A percentile compares a stretch with the other conserved stretches of the same genome.
Conservation (phyloP, 805 yeast genomes). For the Allodekkera sacchari region DNA sequence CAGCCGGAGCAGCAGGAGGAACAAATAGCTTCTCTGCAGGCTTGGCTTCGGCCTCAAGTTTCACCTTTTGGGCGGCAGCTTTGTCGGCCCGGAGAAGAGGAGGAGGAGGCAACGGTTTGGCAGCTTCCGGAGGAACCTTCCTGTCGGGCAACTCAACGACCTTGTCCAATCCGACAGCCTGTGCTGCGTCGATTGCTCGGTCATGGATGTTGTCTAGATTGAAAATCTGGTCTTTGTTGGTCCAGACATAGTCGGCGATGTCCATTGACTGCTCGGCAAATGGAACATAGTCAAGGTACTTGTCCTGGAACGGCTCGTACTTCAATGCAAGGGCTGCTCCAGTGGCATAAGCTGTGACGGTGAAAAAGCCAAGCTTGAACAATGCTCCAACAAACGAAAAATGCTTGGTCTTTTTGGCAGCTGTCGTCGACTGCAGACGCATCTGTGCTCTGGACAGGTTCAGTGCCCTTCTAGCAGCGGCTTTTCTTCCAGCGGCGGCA, state of each 20-base stretch:
- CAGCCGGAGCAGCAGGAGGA: not conserved
- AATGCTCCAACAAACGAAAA: conserved; percentile 8
- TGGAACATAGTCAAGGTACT: conserved; percentile 58
- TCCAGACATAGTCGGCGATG: conserved; percentile 32
- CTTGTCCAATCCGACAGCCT: conserved; percentile 31
- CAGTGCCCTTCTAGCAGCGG: conserved; percentile 7
- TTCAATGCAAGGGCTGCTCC: conserved; percentile 52
- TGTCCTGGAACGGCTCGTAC: conserved; percentile 52
- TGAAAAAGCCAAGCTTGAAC: conserved; percentile 17
- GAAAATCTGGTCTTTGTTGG: conserved; percentile 16
- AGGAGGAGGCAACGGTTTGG: conserved; percentile 13
- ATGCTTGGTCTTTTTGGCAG: conserved; percentile 5
- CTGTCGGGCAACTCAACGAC: conserved; percentile 29
- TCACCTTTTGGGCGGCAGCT: conserved; percentile 3
- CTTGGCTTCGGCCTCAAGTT: not conserved
- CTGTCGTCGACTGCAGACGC: conserved; percentile 16
- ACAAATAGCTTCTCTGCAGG: no score
- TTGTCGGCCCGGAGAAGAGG: conserved; percentile 8
- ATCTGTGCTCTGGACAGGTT: conserved; percentile 8
- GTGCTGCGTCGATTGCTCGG: conserved; percentile 6
- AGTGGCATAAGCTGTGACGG: conserved; percentile 38
- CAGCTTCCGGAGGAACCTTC: conserved; percentile 30
- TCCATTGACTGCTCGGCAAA: conserved; percentile 49
- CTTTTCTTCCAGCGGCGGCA: not conserved
- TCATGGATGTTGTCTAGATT: conserved; percentile 4